Percentiles rank a stretch among this genome's conserved stretches.
Evolutionary conservation across 2,329 filamentous ascomycete genomes (phyloP).

Genomic region (Talaromyces rugulosus): DNA sequence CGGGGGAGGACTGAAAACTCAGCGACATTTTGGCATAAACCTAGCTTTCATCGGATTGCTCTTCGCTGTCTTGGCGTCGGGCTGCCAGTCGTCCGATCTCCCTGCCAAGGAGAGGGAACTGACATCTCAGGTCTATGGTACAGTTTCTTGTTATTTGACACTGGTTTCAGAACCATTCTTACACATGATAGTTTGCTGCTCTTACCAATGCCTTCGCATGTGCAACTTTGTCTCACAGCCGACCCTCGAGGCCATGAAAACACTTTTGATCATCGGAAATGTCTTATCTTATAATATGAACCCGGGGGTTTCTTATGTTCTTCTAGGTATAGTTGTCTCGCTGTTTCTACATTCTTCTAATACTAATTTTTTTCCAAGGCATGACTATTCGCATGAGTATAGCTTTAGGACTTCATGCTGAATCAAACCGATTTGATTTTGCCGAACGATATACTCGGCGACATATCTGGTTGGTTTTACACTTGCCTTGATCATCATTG

Average conservation of each 20-base stretch:
- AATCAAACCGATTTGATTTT: conserved; percentile 52
- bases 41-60: conserved; percentile 57
- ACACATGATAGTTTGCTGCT: conserved; percentile 53
- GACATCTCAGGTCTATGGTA: conserved; percentile 61
- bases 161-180: conserved; percentile 14
- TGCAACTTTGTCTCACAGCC: conserved; percentile 61
- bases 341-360: not conserved
- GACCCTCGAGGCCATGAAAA: conserved; percentile 59
- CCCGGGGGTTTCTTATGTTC: conserved; percentile 59
- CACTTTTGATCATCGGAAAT: conserved; percentile 58
- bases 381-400: conserved; percentile 59
- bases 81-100: conserved; percentile 57
- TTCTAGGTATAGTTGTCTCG: conserved; percentile 42
- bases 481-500: not conserved
- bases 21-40: conserved; percentile 54
- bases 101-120: conserved; percentile 57
- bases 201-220: conserved; percentile 61
- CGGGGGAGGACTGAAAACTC: conserved; percentile 39
- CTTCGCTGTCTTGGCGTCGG: conserved; percentile 60
- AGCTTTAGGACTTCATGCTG: conserved; percentile 57
- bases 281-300: conserved; percentile 62
- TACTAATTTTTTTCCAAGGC: conserved; percentile 26
- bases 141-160: conserved; percentile 13
- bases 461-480: conserved; percentile 39
- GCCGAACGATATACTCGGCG: conserved; percentile 43